Conservation (phyloP, 352 stramenopile genomes). For the Thraustochytrium striatum region DNA sequence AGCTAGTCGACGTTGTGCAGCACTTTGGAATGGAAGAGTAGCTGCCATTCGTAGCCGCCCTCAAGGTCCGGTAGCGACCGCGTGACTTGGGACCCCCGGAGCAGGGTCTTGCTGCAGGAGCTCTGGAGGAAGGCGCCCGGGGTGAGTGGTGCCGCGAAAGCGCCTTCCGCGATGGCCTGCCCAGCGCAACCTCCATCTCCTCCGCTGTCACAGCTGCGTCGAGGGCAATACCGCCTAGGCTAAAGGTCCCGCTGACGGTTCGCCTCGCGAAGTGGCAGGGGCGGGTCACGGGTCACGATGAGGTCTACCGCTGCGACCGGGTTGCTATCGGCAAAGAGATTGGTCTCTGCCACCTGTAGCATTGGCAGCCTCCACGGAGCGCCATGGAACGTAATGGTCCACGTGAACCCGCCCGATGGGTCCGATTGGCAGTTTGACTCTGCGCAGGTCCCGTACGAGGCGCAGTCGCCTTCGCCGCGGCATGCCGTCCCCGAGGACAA, state of each 20-base stretch:
- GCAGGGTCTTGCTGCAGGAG: too few relatives aligned
- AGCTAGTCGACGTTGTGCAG: too few relatives aligned
- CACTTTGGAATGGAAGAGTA: too few relatives aligned
- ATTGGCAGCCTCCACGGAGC: constrained; percentile 16
- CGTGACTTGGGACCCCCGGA: too few relatives aligned
- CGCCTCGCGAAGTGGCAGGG: neutral
- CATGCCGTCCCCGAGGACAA: constrained; percentile 20
- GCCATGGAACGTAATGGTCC: constrained; percentile 19
- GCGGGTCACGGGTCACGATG: neutral
- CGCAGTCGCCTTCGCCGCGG: neutral
- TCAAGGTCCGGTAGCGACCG: neutral
- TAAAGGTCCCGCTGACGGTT: constrained; percentile 25
- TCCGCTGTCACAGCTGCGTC: neutral
- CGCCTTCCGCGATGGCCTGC: neutral
- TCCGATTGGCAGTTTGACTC: neutral
- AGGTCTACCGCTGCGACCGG: neutral
- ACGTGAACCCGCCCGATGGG: neutral
- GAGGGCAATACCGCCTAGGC: neutral
- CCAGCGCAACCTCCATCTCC: neutral
- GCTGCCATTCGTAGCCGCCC: neutral
- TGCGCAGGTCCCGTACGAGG: neutral
- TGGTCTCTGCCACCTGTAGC: neutral
- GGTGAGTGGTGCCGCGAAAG: neutral
- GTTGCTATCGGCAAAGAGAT: neutral
- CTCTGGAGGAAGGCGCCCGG: too few relatives aligned